These are phyloP conservation scores for Claviceps maximensis DNA, from an alignment of 2,329 filamentous ascomycete species.

Conservation along the genomic window DNA sequence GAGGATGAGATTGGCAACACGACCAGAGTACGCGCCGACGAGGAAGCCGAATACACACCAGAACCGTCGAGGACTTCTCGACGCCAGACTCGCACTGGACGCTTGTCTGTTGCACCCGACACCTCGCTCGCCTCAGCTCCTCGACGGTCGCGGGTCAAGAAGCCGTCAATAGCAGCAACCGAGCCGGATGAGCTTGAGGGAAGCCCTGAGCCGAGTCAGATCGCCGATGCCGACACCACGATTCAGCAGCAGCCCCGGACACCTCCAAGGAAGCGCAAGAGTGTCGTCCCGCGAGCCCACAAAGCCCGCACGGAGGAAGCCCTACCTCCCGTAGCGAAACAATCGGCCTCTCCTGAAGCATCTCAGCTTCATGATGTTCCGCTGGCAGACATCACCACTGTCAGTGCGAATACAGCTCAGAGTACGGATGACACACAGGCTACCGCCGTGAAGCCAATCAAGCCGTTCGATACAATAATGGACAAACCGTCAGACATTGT, in stretches of 20 bases:
- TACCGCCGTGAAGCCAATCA: conserved; percentile 55
- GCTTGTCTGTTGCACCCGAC: conserved; percentile 29
- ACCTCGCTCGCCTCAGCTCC: conserved; percentile 34
- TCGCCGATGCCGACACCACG: conserved; percentile 20
- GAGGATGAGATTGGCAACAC: conserved; percentile 50
- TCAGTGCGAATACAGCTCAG: conserved; percentile 39
- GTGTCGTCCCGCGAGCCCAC: conserved; percentile 29
- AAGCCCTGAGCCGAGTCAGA: conserved; percentile 18
- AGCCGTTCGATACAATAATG: conserved; percentile 61
- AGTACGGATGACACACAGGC: conserved; percentile 17
- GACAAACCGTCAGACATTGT: conserved; percentile 92
- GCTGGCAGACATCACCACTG: conserved; percentile 59
- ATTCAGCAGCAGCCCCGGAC: conserved; percentile 20
- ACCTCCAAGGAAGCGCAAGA: conserved; percentile 53
- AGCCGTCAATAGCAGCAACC: conserved; percentile 9
- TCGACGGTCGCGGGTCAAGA: conserved; percentile 27
- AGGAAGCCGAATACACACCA: conserved; percentile 69
- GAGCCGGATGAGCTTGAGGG: conserved; percentile 13
- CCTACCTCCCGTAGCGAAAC: conserved; percentile 31
- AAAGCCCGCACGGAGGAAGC: conserved; percentile 27
- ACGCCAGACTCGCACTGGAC: conserved; percentile 31
- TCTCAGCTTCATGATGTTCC: conserved; percentile 40
- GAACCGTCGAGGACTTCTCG: conserved; percentile 46
- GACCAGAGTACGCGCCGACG: conserved; percentile 38
- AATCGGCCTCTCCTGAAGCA: conserved; percentile 44